Conservation (phyloP, 2,329 filamentous ascomycete species). For the Lecanicillium sp. region DNA sequence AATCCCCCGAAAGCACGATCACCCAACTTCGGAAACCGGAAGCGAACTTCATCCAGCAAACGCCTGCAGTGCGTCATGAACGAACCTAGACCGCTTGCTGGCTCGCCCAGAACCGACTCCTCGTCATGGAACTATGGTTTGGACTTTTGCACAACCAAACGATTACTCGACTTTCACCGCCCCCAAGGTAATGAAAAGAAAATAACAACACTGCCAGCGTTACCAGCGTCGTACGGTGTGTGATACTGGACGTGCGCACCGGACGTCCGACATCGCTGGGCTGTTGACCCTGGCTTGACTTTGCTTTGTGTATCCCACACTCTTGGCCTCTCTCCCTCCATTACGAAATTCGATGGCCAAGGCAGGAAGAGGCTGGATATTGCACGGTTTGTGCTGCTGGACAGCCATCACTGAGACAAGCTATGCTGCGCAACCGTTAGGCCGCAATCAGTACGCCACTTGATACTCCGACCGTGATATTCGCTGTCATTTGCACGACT, state of each 20-base stretch:
- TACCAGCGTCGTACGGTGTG: slow-evolving; percentile 4
- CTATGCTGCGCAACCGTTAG: too few relatives aligned
- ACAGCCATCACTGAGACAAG: too few relatives aligned
- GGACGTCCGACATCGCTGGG: slow-evolving; percentile 4
- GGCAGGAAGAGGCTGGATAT: too few relatives aligned
- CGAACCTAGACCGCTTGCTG: background rate
- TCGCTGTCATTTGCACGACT: too few relatives aligned
- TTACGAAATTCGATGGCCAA: too few relatives aligned
- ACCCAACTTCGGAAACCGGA: background rate
- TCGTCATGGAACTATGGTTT: too few relatives aligned
- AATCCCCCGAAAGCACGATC: background rate
- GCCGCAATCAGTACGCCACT: too few relatives aligned
- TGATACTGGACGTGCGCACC: background rate
- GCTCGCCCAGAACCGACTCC: too few relatives aligned
- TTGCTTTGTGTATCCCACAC: background rate
- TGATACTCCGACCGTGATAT: too few relatives aligned
- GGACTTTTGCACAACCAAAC: too few relatives aligned
- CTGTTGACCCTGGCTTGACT: background rate
- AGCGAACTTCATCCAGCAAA: slow-evolving; percentile 1
- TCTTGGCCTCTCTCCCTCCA: background rate
- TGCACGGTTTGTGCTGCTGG: too few relatives aligned
- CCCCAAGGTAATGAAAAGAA: slow-evolving; percentile 5
- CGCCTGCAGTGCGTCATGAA: slow-evolving; percentile 1
- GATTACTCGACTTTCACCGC: background rate
- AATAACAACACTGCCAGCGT: slow-evolving; percentile 6